These are phyloP conservation scores for Microdochium nivale DNA, from an alignment of 2,329 filamentous ascomycete genomes.

Conservation along the genomic window DNA sequence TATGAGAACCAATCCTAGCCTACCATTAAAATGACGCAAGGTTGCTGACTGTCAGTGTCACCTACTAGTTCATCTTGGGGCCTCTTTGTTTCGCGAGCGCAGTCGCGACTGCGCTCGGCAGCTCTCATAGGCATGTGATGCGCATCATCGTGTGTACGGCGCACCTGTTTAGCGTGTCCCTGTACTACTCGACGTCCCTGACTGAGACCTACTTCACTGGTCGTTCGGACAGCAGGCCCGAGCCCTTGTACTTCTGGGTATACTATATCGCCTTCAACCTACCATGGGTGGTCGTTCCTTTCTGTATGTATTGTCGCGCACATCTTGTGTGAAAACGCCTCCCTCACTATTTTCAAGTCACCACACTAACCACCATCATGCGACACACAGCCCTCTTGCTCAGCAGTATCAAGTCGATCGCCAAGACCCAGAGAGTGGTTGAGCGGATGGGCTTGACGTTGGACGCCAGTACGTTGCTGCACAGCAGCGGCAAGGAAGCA, in stretches of 20 bases:
- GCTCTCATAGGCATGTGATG: constrained; percentile 37
- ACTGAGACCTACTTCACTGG: constrained; percentile 36
- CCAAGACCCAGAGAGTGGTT: constrained; percentile 12
- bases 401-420: constrained; percentile 16
- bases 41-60: background rate
- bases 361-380: background rate
- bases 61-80: constrained; percentile 42
- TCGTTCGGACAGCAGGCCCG: constrained; percentile 46
- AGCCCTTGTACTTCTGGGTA: constrained; percentile 53
- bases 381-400: constrained; percentile 13
- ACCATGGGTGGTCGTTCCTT: constrained; percentile 50
- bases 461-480: background rate
- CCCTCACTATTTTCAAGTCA: background rate
- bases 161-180: constrained; percentile 51
- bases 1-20: too few relatives aligned
- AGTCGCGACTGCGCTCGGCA: constrained; percentile 31
- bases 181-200: constrained; percentile 53
- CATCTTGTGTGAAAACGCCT: background rate
- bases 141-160: constrained; percentile 43
- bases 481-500: background rate
- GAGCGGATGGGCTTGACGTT: constrained; percentile 14
- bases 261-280: constrained; percentile 55
- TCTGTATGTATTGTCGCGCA: constrained; percentile 33
- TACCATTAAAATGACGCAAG: too few relatives aligned
- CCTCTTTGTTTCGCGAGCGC: constrained; percentile 46